Evolutionary conservation across 2,329 filamentous ascomycete genomes (phyloP).

Genomic region (Colletotrichum higginsianum): DNA sequence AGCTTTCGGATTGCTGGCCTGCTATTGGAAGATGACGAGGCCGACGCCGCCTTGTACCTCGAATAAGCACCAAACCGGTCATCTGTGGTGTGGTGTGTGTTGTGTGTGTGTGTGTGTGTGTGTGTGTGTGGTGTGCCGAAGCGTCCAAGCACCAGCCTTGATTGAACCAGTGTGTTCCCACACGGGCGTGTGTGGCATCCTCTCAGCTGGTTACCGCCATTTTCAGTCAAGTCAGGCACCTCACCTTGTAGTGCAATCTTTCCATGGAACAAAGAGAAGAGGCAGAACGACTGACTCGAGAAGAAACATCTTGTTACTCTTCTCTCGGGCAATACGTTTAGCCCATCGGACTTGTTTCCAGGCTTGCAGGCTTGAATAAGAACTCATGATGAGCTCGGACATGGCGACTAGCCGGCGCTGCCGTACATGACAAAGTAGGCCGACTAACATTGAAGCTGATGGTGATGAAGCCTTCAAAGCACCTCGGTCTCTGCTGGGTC

Average conservation of each 20-base stretch:
- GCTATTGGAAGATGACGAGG: conserved; percentile 34
- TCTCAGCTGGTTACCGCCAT: conserved; percentile 27
- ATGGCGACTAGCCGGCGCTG: conserved; percentile 16
- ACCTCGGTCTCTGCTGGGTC: conserved; percentile 23
- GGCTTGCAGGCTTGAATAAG: neutral
- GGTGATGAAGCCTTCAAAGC: conserved; percentile 23
- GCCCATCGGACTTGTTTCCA: conserved; percentile 22
- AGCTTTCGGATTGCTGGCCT: conserved; percentile 32
- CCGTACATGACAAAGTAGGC: conserved; percentile 7
- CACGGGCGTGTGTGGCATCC: conserved; percentile 2
- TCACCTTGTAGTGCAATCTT: conserved; percentile 27
- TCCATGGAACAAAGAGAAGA: conserved; percentile 36
- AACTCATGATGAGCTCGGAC: neutral
- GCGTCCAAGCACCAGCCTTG: conserved; percentile 23
- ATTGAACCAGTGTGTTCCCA: conserved; percentile 18
- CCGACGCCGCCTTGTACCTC: conserved; percentile 15
- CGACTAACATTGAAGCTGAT: neutral
- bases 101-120: too few species aligned
- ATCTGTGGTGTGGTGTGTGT: neutral
- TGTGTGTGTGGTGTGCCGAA: conserved; percentile 15
- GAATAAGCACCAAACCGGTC: conserved; percentile 25
- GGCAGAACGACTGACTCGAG: conserved; percentile 39
- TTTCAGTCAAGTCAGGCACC: conserved; percentile 39
- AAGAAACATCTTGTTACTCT: conserved; percentile 36
- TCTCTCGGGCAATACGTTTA: conserved; percentile 34